Percentiles rank a stretch among this genome's conserved stretches.
These are phyloP conservation scores for Trichosanthes truncata DNA, from an alignment of 306 rosid genomes.

Conservation along the genomic window DNA sequence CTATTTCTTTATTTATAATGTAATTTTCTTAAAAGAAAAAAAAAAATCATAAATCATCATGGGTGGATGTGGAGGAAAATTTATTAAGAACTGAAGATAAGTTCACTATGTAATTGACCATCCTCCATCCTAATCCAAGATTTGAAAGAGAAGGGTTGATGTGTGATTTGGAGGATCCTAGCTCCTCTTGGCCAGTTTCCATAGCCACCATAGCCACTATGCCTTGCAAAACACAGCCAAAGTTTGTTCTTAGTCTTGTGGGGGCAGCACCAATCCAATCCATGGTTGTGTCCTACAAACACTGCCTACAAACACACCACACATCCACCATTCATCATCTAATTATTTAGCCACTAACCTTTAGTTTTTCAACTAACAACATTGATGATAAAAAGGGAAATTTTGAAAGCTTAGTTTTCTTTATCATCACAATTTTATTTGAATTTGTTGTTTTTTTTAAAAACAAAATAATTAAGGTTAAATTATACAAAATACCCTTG, in stretches of 20 bases:
- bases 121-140: slow-evolving; percentile 84
- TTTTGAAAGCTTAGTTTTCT: too few species aligned
- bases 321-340: neutral
- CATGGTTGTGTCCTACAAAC: slow-evolving; percentile 88
- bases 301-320: slow-evolving; percentile 42
- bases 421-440: too few species aligned
- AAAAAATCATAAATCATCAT: neutral
- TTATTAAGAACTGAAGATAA: slow-evolving; percentile 23
- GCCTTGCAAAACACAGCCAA: slow-evolving; percentile 77
- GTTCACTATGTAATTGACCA: slow-evolving; percentile 45
- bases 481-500: too few species aligned
- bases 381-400: too few species aligned
- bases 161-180: slow-evolving; percentile 41
- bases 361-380: neutral
- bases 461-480: too few species aligned
- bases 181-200: slow-evolving; percentile 72
- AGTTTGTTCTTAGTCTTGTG: slow-evolving; percentile 19
- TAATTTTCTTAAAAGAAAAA: too few species aligned
- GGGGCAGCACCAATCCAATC: slow-evolving; percentile 89
- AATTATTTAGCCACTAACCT: neutral
- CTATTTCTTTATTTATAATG: too few species aligned
- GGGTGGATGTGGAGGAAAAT: neutral
- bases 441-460: too few species aligned
- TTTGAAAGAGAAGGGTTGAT: slow-evolving; percentile 48
- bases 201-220: slow-evolving; percentile 74